Evolutionary conservation across 805 yeast species (phyloP).

Genomic region (Maudiozyma pseudohumilis): DNA sequence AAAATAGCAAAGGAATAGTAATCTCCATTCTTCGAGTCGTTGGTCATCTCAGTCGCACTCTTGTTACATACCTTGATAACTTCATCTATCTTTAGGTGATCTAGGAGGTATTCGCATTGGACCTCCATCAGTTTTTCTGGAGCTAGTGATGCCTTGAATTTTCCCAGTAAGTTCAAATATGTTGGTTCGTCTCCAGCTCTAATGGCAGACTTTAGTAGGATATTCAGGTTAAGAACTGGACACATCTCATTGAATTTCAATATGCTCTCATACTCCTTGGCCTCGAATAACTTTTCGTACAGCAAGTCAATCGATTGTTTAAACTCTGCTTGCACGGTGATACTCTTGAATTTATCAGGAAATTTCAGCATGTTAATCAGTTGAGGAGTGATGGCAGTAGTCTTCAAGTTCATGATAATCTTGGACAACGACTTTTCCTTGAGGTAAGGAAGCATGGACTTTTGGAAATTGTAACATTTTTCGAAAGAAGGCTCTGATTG

Average conservation of each 20-base stretch:
- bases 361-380: constrained; percentile 17
- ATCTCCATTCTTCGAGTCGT: constrained; percentile 13
- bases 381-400: constrained; percentile 2
- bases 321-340: constrained; percentile 23
- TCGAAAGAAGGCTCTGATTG: not conserved
- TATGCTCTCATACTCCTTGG: constrained; percentile 12
- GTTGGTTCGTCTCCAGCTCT: constrained; percentile 16
- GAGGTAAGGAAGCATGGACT: constrained; percentile 14
- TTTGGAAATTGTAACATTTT: constrained; percentile 6
- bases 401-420: constrained; percentile 11
- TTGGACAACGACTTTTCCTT: constrained; percentile 19
- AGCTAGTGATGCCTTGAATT: constrained; percentile 12
- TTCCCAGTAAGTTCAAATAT: constrained; percentile 12
- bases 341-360: constrained; percentile 22
- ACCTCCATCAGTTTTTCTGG: constrained; percentile 8
- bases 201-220: constrained; percentile 20
- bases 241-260: constrained; percentile 16
- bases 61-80: constrained; percentile 12
- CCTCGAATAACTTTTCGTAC: constrained; percentile 15
- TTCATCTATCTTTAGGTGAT: constrained; percentile 14
- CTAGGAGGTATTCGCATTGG: constrained; percentile 19
- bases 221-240: constrained; percentile 19
- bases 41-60: constrained; percentile 5
- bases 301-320: constrained; percentile 16
- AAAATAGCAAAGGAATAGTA: constrained; percentile 19